Base-by-base conservation (phyloP, 208 protist species). In the Trypanosoma mega region DNA sequence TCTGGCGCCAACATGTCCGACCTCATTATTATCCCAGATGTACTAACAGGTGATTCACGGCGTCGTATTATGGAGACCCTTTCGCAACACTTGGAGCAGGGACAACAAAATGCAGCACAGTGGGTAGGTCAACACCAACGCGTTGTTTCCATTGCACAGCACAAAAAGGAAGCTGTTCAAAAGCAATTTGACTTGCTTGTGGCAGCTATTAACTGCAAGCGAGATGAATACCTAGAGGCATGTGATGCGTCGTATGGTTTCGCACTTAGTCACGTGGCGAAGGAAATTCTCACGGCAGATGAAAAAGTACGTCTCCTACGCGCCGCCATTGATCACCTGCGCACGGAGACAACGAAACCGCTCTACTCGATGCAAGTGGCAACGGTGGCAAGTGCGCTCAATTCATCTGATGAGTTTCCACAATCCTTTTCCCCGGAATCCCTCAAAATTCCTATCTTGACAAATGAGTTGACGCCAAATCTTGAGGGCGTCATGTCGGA, bases 291-390 rank as follows among this genome's bases (percentile, higher is more conserved):
- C 31, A 71, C 82, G 14, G 68, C 72, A 3, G 80, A 91, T 39
- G 88, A 94, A 67, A 87, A 87, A 55, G 68, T 89, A 48, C 74
- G 85, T 54, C 71, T 94, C 31, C 53, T 94, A 16, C 47, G 58
- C 14, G 82, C 88, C 6, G 82, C 82, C n/a, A 70, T 75, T 12
- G 75, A 88, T 20, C 88, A 94, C 59, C 68, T 88, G 3, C 77
- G 61, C 27, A 67, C 72, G 1, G 88, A 90, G 33, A 48, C 30
- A 16, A 62, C 70, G 8, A 74, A 73, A 14, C 72, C 88, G 5
- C 55, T 94, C 21, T 90, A 88, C 63, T 89, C 87, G 2, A 86
- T 94, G 76, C 88, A 94, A 66, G 80, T 94, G 43, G 88, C 85
- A 11, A 94, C 88, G 18, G 78, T 94, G 24, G 88, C 88, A 0